A percentile compares a stretch with the other conserved stretches of the same genome.
Evolutionary conservation across 2,329 filamentous ascomycete genomes (phyloP).

Genomic region (Acrocalymma vagum): DNA sequence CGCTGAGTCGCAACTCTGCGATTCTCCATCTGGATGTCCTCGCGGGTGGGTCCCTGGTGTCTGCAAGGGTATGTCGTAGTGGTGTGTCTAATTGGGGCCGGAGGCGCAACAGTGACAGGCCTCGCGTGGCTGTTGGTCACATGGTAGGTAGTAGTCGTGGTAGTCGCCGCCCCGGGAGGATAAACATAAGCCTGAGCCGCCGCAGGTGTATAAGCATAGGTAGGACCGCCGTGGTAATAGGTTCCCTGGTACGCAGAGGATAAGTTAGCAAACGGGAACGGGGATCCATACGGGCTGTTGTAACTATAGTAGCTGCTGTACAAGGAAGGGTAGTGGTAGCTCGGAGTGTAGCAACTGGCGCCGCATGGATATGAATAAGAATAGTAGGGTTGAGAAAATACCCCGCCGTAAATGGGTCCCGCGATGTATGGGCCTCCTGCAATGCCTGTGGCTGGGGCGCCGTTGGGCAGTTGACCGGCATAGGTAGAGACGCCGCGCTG

Average conservation of each 20-base stretch:
- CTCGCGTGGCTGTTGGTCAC: slow-evolving; percentile 31
- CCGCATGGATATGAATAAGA: slow-evolving; percentile 25
- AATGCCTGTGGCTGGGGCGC: slow-evolving; percentile 32
- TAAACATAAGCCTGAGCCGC: slow-evolving; percentile 27
- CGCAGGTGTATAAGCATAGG: slow-evolving; percentile 25
- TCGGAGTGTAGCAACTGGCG: slow-evolving; percentile 14
- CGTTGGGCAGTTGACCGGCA: slow-evolving; percentile 36
- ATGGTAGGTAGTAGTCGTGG: slow-evolving; percentile 30
- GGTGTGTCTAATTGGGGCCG: slow-evolving; percentile 16
- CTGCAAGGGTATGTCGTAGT: slow-evolving; percentile 21
- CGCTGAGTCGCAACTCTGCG: slow-evolving; percentile 39
- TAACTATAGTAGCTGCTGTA: slow-evolving; percentile 34
- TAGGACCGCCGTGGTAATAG: slow-evolving; percentile 33
- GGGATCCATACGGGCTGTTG: slow-evolving; percentile 29
- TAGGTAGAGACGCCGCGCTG: slow-evolving; percentile 38
- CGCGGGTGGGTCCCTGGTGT: slow-evolving; percentile 23
- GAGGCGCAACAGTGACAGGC: slow-evolving; percentile 9
- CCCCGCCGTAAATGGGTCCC: slow-evolving; percentile 22
- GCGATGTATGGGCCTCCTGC: slow-evolving; percentile 16
- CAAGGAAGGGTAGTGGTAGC: slow-evolving; percentile 16
- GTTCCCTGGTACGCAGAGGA: slow-evolving; percentile 41
- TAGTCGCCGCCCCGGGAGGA: slow-evolving; percentile 26
- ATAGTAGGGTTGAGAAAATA: slow-evolving; percentile 31
- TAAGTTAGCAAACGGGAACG: slow-evolving; percentile 46
- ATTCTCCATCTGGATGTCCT: slow-evolving; percentile 40